Evolutionary conservation across 2,329 filamentous ascomycete species (phyloP).

Genomic region (Phyllosticta paracitricarpa): DNA sequence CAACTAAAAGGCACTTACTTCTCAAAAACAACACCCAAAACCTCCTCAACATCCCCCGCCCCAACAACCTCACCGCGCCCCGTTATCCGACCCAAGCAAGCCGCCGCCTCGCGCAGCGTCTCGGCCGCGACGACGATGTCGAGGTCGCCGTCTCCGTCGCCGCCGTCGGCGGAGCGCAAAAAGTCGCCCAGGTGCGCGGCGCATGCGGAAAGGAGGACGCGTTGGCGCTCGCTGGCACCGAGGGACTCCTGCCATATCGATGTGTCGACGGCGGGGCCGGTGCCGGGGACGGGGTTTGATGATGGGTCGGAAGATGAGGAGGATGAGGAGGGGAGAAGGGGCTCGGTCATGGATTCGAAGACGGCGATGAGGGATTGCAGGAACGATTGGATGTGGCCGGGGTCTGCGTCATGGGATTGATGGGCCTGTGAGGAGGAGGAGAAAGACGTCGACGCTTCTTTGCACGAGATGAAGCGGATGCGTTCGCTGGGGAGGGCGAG

Average conservation of each 20-base stretch:
- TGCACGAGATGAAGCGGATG: constrained; percentile 64
- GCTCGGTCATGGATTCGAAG: constrained; percentile 61
- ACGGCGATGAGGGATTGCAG: constrained; percentile 55
- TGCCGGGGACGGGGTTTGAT: constrained; percentile 9
- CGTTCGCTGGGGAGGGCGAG: constrained; percentile 27
- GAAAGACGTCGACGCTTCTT: constrained; percentile 36
- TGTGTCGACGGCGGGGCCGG: constrained; percentile 39
- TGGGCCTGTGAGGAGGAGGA: neutral
- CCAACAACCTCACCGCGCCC: constrained; percentile 56
- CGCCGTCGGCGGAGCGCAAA: constrained; percentile 43
- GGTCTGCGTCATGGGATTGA: constrained; percentile 28
- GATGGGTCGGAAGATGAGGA: constrained; percentile 20
- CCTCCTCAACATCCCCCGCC: constrained; percentile 84
- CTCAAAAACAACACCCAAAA: constrained; percentile 93
- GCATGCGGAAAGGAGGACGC: constrained; percentile 68
- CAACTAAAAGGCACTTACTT: constrained; percentile 52
- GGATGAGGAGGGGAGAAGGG: constrained; percentile 26
- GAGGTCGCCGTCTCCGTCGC: constrained; percentile 38
- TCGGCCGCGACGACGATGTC: constrained; percentile 90
- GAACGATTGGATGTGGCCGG: constrained; percentile 59
- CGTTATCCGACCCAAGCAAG: constrained; percentile 75
- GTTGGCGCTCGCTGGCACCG: constrained; percentile 83
- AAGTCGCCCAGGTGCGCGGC: constrained; percentile 64
- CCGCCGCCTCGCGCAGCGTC: constrained; percentile 70
- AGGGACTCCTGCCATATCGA: constrained; percentile 71